phyloP scores from a whole-genome alignment of 345 rosid genomes.

The Populus simonii region DNA sequence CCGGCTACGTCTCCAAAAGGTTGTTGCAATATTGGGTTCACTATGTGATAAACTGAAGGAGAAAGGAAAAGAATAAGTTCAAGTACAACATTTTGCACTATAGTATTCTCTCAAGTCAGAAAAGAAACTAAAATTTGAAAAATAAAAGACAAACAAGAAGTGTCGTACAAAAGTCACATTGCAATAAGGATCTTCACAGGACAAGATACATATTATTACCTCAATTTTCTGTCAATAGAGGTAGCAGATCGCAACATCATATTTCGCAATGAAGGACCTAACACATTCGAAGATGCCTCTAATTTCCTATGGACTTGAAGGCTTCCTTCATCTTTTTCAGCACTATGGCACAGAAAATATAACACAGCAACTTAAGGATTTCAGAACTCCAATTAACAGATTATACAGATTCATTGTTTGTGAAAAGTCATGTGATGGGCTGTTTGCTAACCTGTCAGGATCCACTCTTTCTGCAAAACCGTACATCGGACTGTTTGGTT shows the following conservation, averaged over 20 bases:
- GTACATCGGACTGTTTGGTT: conserved; percentile 95
- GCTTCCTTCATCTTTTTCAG: conserved; percentile 71
- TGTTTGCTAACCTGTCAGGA: conserved; percentile 59
- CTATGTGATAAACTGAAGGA: conserved; percentile 73
- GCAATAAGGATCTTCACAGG: background rate
- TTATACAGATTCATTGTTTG: background rate
- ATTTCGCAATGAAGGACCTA: conserved; percentile 70
- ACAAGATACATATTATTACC: conserved; percentile 36
- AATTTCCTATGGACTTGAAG: conserved; percentile 55
- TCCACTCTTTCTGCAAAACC: conserved; percentile 68
- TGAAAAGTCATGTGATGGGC: background rate
- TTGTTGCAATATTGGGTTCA: conserved; percentile 84
- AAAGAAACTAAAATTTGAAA: background rate
- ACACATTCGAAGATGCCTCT: conserved; percentile 62
- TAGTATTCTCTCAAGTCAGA: background rate
- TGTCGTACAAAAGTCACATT: background rate
- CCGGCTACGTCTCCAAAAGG: conserved; percentile 86
- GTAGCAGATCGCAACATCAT: conserved; percentile 54
- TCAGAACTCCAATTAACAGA: background rate
- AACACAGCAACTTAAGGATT: background rate
- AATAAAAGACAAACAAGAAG: background rate
- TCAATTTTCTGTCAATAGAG: conserved; percentile 62
- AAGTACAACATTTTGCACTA: background rate
- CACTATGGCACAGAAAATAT: conserved; percentile 45
- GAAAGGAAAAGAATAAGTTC: background rate